A percentile compares a stretch with the other conserved stretches of the same genome.
Evolutionary conservation across 352 stramenopile species (phyloP).

Genomic region (Pilasporangium apinafurcum): DNA sequence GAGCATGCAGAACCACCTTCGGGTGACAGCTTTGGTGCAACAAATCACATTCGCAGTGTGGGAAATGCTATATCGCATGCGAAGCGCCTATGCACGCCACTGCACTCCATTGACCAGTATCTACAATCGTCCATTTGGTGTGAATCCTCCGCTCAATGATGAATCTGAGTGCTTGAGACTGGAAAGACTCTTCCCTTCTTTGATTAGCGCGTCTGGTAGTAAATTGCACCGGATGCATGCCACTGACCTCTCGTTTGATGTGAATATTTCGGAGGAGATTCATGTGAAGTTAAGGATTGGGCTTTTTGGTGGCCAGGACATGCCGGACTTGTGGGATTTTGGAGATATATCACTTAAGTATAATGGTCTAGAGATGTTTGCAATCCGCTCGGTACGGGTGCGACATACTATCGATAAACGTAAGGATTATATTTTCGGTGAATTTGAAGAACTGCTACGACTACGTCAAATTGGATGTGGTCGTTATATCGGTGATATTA

Average conservation of each 20-base stretch:
- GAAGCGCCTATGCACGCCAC: slow-evolving; percentile 40
- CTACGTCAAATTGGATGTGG: slow-evolving; percentile 30
- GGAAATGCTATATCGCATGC: slow-evolving; percentile 75
- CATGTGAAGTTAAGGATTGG: slow-evolving; percentile 32
- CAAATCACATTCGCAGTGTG: slow-evolving; percentile 61
- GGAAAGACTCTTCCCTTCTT: slow-evolving; percentile 20
- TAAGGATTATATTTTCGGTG: slow-evolving; percentile 54
- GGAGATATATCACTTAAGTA: slow-evolving; percentile 28
- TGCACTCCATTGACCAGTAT: slow-evolving; percentile 41
- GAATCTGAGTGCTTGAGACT: slow-evolving; percentile 25
- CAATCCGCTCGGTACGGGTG: slow-evolving; percentile 29
- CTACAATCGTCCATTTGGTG: slow-evolving; percentile 50
- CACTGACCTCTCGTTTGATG: slow-evolving; percentile 35
- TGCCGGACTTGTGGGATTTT: slow-evolving; percentile 71
- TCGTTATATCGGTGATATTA: slow-evolving; percentile 1
- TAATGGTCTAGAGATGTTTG: slow-evolving; percentile 32
- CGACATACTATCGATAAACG: slow-evolving; percentile 44
- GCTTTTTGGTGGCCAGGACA: slow-evolving; percentile 55
- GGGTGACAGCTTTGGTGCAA: slow-evolving; percentile 55
- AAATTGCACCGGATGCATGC: slow-evolving; percentile 55
- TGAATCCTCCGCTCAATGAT: slow-evolving; percentile 54
- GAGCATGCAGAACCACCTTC: slow-evolving; percentile 47
- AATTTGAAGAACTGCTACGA: slow-evolving; percentile 57
- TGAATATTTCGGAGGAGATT: slow-evolving; percentile 20
- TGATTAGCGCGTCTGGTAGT: slow-evolving; percentile 62